Conservation (phyloP, 805 yeast genomes). For the Barnettozyma wickerhamii region DNA sequence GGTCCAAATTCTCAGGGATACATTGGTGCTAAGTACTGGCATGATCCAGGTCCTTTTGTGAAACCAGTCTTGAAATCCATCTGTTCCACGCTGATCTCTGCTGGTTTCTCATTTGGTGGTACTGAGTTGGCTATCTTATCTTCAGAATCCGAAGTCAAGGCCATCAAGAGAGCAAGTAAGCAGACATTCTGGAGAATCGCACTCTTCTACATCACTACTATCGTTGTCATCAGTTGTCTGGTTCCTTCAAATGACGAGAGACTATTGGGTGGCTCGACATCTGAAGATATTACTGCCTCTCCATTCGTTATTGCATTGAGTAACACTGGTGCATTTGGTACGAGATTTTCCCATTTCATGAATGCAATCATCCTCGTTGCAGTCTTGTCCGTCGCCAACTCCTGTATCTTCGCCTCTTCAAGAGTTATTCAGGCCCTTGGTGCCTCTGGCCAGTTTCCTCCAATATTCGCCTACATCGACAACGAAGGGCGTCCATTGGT, state of each 20-base stretch:
- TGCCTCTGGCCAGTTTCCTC: conserved; percentile 60
- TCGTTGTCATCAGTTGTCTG: conserved; percentile 56
- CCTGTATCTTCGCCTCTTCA: conserved; percentile 64
- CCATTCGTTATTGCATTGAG: conserved; percentile 74
- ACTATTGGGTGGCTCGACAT: conserved; percentile 42
- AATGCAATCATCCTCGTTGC: conserved; percentile 67
- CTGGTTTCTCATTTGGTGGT: conserved; percentile 75
- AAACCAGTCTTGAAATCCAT: conserved; percentile 62
- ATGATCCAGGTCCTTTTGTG: conserved; percentile 49
- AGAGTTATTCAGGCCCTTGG: conserved; percentile 63
- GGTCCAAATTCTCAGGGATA: conserved; percentile 40
- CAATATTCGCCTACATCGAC: conserved; percentile 57
- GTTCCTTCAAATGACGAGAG: conserved; percentile 60
- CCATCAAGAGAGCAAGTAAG: conserved; percentile 55
- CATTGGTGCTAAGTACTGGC: conserved; percentile 43
- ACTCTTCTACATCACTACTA: conserved; percentile 61
- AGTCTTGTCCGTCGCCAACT: conserved; percentile 69
- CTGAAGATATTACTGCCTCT: conserved; percentile 64
- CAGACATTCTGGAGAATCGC: conserved; percentile 82
- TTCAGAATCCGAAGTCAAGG: conserved; percentile 70
- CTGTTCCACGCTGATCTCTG: conserved; percentile 67
- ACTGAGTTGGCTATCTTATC: conserved; percentile 72
- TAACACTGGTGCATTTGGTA: conserved; percentile 55
- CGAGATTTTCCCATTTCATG: conserved; percentile 57
- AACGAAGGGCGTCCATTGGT: conserved; percentile 64